Evolutionary conservation across 2,329 filamentous ascomycete genomes (phyloP), one percentile per base, ranked within the genome.

Genomic region (Fusarium napiforme): DNA sequence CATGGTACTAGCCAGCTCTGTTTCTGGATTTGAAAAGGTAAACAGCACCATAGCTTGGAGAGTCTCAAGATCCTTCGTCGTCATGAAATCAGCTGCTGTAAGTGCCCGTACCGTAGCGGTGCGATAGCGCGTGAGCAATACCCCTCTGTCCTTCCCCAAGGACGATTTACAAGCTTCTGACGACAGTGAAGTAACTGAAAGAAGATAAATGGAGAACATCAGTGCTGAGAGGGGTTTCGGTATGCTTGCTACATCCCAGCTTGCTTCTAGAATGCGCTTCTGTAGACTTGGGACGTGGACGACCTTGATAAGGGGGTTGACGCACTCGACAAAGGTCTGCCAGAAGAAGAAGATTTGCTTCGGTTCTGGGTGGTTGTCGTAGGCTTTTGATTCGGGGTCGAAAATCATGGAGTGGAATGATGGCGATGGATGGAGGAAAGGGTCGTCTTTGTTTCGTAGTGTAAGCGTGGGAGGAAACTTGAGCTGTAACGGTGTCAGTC

Each of bases 281-380:
- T 81, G 78, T 2, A 81, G 65, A 7, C 75, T 80, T 14, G 81
- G 81, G 3, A 80, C 74, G 40, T 82, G 81, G 0, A 81, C 39
- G 5, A 82, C 75, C 61, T 81, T 82, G 18, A 73, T 68, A 0
- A 82, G 63, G 0, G 80, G 81, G 18, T 82, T 80, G 36, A 81
- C 78, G 0, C 64, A 71, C 40, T 82, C 81, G 19, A 80, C 74
- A 39, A 81, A 82, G 0, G 67, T 64, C n/a, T 82, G 79, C 81
- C 81, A 82, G 11, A 79, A 61, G 9, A 71, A 75, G 30, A 77
- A 78, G 10, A 81, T 79, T 0, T 76, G 72, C 7, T 74, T 76
- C 10, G 81, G 78, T 4, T 82, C 78, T 1, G 80, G 81, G 12
- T 82, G 79, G 1, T 75, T 9, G 2, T 74, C 50, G 12, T 62